Evolutionary conservation across 495 filamentous ascomycete species (phyloP).

Genomic region (Neurospora terricola): DNA sequence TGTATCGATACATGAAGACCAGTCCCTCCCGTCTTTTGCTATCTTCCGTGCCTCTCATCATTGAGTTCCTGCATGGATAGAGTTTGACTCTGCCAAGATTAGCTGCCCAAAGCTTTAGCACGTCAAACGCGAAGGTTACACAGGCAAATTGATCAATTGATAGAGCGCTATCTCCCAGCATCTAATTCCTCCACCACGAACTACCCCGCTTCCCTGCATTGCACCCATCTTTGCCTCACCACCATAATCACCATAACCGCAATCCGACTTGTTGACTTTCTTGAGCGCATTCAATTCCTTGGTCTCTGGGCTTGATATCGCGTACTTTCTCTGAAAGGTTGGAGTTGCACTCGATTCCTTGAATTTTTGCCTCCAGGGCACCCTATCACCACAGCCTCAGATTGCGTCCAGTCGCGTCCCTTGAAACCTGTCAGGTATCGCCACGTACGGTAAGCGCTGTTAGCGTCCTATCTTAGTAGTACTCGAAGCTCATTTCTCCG

Average conservation of each 20-base stretch:
- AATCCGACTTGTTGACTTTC: not conserved
- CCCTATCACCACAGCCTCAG: not conserved
- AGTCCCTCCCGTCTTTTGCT: too few relatives aligned
- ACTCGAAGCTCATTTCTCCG: too few relatives aligned
- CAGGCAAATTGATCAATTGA: not conserved
- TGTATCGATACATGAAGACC: too few relatives aligned
- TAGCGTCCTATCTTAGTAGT: not conserved
- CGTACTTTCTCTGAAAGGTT: too few relatives aligned
- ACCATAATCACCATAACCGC: not conserved
- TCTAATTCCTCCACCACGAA: not conserved
- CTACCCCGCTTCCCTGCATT: not conserved
- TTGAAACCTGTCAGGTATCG: not conserved
- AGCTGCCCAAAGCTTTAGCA: too few relatives aligned
- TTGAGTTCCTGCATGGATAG: too few relatives aligned
- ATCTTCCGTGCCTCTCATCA: too few relatives aligned
- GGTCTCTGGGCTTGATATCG: not conserved
- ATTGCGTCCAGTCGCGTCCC: not conserved
- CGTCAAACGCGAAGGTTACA: not conserved
- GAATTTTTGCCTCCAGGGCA: too few relatives aligned
- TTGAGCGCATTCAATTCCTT: not conserved
- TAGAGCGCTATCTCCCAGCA: not conserved
- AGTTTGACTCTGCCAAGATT: too few relatives aligned
- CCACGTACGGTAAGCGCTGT: not conserved
- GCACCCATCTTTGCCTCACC: not conserved
- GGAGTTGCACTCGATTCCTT: too few relatives aligned